phyloP scores from a whole-genome alignment of 2,329 filamentous ascomycete genomes.

The Bisporella sp. region DNA sequence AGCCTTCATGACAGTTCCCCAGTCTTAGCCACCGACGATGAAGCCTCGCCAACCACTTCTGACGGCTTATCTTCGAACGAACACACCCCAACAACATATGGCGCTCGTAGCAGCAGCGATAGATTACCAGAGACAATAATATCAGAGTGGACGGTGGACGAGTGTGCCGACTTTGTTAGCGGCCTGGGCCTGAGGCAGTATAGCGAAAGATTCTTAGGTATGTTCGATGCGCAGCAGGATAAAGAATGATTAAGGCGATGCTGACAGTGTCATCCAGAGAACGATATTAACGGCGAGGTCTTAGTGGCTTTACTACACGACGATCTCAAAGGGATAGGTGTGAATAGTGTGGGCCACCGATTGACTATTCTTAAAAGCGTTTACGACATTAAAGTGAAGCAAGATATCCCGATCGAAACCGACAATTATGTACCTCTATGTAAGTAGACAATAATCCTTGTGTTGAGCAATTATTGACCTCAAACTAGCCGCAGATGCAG shows the following conservation, averaged over 20 bases:
- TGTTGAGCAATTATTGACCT: conserved; percentile 14
- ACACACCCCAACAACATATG: conserved; percentile 75
- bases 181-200: conserved; percentile 78
- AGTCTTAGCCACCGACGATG: conserved; percentile 57
- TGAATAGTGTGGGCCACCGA: conserved; percentile 86
- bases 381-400: conserved; percentile 92
- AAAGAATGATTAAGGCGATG: conserved; percentile 10
- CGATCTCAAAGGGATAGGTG: conserved; percentile 91
- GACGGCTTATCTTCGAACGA: conserved; percentile 59
- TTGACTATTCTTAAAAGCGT: conserved; percentile 93
- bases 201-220: conserved; percentile 75
- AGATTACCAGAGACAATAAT: conserved; percentile 68
- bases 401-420: conserved; percentile 83
- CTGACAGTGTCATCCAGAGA: conserved; percentile 52
- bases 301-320: conserved; percentile 84
- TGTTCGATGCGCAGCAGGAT: conserved; percentile 22
- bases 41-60: conserved; percentile 64
- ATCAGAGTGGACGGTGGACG: conserved; percentile 74
- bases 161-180: conserved; percentile 83
- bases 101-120: conserved; percentile 53
- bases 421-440: conserved; percentile 92
- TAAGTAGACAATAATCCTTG: conserved; percentile 40
- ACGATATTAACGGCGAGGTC: conserved; percentile 89
- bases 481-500: conserved; percentile 73
- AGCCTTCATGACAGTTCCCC: conserved; percentile 62